Percentiles rank a stretch among this genome's conserved stretches.
phyloP scores from a whole-genome alignment of 352 stramenopile genomes.

The Phytophthora sp. region DNA sequence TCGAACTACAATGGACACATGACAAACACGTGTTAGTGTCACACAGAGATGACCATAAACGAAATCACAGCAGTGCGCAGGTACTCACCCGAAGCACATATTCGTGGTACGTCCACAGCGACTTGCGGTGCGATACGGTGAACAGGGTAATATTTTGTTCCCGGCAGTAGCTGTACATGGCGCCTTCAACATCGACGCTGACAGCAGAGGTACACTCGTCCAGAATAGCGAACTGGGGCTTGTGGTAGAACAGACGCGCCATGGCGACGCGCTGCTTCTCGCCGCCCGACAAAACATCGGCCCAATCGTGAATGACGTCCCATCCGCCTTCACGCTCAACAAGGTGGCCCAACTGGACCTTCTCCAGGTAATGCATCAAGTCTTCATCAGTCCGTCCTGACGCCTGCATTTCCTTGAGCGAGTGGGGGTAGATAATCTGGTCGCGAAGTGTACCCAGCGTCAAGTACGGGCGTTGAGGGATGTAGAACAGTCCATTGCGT shows the following conservation, averaged over 20 bases:
- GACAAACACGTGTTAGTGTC: no score
- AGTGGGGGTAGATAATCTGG: constrained; percentile 91
- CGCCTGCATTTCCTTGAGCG: constrained; percentile 64
- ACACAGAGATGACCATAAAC: no score
- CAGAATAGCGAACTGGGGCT: constrained; percentile 90
- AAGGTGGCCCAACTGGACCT: constrained; percentile 84
- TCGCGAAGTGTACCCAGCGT: constrained; percentile 87
- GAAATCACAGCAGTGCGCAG: background rate
- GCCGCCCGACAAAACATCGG: constrained; percentile 86
- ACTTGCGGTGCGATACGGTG: constrained; percentile 91
- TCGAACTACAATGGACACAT: constrained; percentile 73
- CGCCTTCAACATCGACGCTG: constrained; percentile 86
- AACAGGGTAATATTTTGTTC: constrained; percentile 92
- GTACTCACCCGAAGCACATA: constrained; percentile 79
- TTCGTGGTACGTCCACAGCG: constrained; percentile 91
- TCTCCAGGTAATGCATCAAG: constrained; percentile 72
- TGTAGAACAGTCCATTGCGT: constrained; percentile 90
- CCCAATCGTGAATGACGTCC: constrained; percentile 88
- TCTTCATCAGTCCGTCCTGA: constrained; percentile 63
- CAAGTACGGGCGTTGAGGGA: constrained; percentile 90
- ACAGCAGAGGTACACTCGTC: constrained; percentile 90
- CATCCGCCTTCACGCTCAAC: constrained; percentile 76
- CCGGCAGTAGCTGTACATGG: constrained; percentile 87
- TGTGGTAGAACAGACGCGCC: constrained; percentile 90
- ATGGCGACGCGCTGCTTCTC: constrained; percentile 93